These are phyloP conservation scores for Volvariella volvacea DNA, from an alignment of 1,284 basidiomycete genomes.

Conservation along the genomic window DNA sequence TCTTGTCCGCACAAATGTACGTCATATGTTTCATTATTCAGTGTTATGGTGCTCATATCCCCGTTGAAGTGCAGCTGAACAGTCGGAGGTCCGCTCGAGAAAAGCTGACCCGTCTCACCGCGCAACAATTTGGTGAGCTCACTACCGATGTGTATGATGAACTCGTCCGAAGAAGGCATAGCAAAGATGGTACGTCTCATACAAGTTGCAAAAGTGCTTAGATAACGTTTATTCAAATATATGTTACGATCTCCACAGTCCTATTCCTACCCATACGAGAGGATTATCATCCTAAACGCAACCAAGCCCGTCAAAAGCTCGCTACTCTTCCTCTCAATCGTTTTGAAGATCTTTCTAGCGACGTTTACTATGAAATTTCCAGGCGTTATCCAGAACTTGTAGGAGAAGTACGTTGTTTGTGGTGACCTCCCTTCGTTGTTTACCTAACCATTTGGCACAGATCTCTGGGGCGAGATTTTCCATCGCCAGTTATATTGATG, in stretches of 20 bases:
- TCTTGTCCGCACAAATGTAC: no score
- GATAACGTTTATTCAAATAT: no score
- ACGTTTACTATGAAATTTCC: constrained; percentile 93
- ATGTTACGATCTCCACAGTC: no score
- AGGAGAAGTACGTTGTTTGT: constrained; percentile 68
- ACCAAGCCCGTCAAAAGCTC: constrained; percentile 97
- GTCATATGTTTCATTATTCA: no score
- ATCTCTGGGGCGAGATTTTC: no score
- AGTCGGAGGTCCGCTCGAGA: constrained; percentile 83
- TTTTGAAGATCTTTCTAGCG: constrained; percentile 95
- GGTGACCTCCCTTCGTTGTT: no score
- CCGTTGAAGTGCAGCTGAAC: no score
- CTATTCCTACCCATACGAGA: constrained; percentile 88
- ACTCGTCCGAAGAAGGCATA: constrained; percentile 69
- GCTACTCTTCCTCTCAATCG: constrained; percentile 88
- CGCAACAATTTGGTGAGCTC: constrained; percentile 89
- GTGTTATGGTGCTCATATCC: no score
- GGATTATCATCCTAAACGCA: constrained; percentile 98
- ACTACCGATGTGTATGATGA: constrained; percentile 96
- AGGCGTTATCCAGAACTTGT: constrained; percentile 95
- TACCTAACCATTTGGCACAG: no score
- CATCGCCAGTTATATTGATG: no score
- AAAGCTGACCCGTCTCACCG: constrained; percentile 84
- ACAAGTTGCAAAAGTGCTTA: no score
- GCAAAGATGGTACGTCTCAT: no score